Evolutionary conservation across 2,329 filamentous ascomycete genomes (phyloP).

Genomic region (Septoria petroselini): DNA sequence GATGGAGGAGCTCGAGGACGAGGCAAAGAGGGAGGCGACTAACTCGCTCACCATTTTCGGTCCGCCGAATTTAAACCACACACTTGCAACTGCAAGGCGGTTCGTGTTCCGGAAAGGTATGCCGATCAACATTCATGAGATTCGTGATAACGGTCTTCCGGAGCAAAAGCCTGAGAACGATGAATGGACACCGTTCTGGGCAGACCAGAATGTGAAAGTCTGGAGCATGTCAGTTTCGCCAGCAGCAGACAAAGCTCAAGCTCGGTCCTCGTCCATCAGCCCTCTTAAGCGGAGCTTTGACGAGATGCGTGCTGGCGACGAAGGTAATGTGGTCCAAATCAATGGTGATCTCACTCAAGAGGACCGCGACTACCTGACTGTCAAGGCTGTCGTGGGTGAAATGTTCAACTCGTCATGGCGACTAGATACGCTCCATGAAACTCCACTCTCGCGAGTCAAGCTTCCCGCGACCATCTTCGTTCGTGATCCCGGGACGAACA

Average conservation of each 20-base stretch:
- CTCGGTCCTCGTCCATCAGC: slow-evolving; percentile 21
- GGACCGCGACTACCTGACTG: slow-evolving; percentile 39
- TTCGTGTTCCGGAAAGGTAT: slow-evolving; percentile 86
- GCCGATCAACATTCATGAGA: slow-evolving; percentile 69
- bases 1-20: slow-evolving; percentile 31
- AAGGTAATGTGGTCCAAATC: slow-evolving; percentile 23
- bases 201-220: slow-evolving; percentile 73
- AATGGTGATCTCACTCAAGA: slow-evolving; percentile 46
- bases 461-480: slow-evolving; percentile 69
- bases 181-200: slow-evolving; percentile 60
- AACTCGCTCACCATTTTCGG: slow-evolving; percentile 67
- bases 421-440: slow-evolving; percentile 66
- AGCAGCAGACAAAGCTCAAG: slow-evolving; percentile 4
- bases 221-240: slow-evolving; percentile 70
- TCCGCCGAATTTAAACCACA: slow-evolving; percentile 73
- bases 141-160: slow-evolving; percentile 41
- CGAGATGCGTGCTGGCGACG: slow-evolving; percentile 36
- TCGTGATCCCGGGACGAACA: slow-evolving; percentile 58
- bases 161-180: slow-evolving; percentile 32
- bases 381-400: slow-evolving; percentile 62
- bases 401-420: slow-evolving; percentile 80
- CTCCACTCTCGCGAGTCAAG: slow-evolving; percentile 62
- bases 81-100: slow-evolving; percentile 74
- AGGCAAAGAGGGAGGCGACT: slow-evolving; percentile 36
- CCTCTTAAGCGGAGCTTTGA: slow-evolving; percentile 39